A percentile compares a stretch with the other conserved stretches of the same genome.
These are phyloP conservation scores for Oenanthe javanica DNA, from an alignment of 140 eudicot genomes.

Conservation along the genomic window DNA sequence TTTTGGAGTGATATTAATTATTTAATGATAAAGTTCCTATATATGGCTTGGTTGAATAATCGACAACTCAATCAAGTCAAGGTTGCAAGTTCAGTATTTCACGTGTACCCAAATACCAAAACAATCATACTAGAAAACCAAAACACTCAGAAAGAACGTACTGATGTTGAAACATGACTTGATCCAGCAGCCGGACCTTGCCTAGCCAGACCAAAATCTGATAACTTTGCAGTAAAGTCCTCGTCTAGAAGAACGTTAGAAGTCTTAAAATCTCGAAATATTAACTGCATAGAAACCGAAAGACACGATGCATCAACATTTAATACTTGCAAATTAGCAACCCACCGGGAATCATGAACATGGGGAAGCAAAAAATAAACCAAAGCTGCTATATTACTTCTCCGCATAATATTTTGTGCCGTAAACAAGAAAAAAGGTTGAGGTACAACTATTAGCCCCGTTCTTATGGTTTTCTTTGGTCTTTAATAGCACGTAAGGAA, in stretches of 20 bases:
- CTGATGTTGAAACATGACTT: conserved; percentile 8
- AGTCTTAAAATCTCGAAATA: conserved; percentile 87
- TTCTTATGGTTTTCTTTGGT: not conserved
- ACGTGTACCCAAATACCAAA: conserved; percentile 14
- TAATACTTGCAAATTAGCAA: not conserved
- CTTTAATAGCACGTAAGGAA: not conserved
- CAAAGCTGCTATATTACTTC: not conserved
- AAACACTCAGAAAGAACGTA: not conserved
- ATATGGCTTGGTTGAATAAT: not conserved
- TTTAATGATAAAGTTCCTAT: not conserved
- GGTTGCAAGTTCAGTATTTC: not conserved
- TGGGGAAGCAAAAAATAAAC: not conserved
- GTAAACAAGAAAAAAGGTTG: not conserved
- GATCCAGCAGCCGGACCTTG: conserved; percentile 47
- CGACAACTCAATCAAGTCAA: not conserved
- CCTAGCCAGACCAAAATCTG: conserved; percentile 95
- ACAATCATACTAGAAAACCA: not conserved
- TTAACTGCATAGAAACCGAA: conserved; percentile 47
- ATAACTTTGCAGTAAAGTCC: conserved; percentile 80
- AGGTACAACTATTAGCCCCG: not conserved
- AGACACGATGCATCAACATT: not conserved
- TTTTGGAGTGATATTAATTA: not conserved
- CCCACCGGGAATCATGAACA: not conserved
- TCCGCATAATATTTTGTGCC: not conserved
- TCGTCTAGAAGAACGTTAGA: conserved; percentile 91